Base-by-base conservation (phyloP, 2,329 filamentous ascomycete species). In the Mollisia scopiformis region DNA sequence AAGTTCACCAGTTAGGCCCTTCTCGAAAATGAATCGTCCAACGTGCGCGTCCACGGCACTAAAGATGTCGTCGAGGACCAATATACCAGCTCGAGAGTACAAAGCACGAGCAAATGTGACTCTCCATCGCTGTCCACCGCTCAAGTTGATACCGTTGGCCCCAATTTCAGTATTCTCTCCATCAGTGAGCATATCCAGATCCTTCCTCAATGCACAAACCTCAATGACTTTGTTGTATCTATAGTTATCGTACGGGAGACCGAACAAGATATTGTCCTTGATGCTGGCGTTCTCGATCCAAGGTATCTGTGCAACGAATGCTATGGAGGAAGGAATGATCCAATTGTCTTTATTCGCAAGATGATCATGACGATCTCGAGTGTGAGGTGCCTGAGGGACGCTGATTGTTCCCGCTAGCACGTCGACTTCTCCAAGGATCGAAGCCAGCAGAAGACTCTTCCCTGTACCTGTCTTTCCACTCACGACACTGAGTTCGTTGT, bases 211-310 rank as follows among this genome's bases (percentile, higher is more conserved):
- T 0, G 90, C 90, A 62, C 91, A 95, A 2, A 88, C 89, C 35
- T 86, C 81, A 7, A 93, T 74, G 0, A 92, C 91, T 67, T 87
- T 85, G 1, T 80, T 77, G 71, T 94, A 95, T 39, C 92, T 84
- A n/a, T 82, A 78, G 59, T 87, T 78, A 57, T 92, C 84, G 30
- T 82, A 84, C 0, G 90, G 90, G 2, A 93, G 77, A 0, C 90
- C 90, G 63, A 94, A 95, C 0, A 92, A 74, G 54, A 95, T 89
- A 67, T 95, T 96, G 47, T 92, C 87, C 58, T 84, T 86, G 63
- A 96, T 87, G 6, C 86, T 90, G 0, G 88, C 89, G 68, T 93
- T 94, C 71, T 94, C 91, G 52, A 95, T 91, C 91, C 91, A 95
- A 0, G 91, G 91, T 7, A 90, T 92, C 71, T 93, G 90, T 2